Evolutionary conservation across 441 rosid species (phyloP).

Genomic region (Adansonia rubrostipa): DNA sequence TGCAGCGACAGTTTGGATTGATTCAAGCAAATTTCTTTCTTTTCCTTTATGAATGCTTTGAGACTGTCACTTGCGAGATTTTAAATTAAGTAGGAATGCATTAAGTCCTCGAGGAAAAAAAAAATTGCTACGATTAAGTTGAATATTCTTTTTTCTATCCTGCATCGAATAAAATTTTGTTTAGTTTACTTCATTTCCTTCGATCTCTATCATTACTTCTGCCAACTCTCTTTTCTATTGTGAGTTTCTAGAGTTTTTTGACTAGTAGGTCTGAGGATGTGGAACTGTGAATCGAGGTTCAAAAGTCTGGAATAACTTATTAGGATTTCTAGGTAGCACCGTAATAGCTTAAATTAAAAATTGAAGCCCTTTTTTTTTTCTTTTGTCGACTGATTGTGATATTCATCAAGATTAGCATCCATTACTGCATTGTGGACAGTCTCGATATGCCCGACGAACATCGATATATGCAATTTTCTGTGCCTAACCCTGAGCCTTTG

Average conservation of each 20-base stretch:
- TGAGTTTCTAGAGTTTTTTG: background rate
- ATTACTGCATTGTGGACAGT: background rate
- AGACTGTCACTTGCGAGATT: background rate
- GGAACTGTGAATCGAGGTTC: background rate
- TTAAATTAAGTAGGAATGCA: background rate
- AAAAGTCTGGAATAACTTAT: constrained; percentile 3
- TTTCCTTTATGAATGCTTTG: background rate
- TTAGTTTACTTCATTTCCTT: background rate
- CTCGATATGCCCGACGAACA: background rate
- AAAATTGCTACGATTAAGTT: background rate
- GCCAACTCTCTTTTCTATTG: background rate
- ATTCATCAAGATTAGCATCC: background rate
- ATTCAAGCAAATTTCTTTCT: background rate
- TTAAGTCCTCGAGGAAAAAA: background rate
- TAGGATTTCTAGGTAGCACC: background rate
- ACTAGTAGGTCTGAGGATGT: background rate
- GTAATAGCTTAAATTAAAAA: background rate
- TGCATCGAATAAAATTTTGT: background rate
- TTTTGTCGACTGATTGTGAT: constrained; percentile 4
- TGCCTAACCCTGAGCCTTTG: background rate
- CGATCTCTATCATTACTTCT: background rate
- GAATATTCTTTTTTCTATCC: background rate
- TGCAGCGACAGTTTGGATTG: background rate
- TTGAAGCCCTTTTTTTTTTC: background rate
- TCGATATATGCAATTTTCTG: constrained; percentile 9